Percentiles rank a stretch among this genome's conserved stretches.
phyloP scores from a whole-genome alignment of 495 filamentous ascomycete genomes.

The Xylaria castorea region DNA sequence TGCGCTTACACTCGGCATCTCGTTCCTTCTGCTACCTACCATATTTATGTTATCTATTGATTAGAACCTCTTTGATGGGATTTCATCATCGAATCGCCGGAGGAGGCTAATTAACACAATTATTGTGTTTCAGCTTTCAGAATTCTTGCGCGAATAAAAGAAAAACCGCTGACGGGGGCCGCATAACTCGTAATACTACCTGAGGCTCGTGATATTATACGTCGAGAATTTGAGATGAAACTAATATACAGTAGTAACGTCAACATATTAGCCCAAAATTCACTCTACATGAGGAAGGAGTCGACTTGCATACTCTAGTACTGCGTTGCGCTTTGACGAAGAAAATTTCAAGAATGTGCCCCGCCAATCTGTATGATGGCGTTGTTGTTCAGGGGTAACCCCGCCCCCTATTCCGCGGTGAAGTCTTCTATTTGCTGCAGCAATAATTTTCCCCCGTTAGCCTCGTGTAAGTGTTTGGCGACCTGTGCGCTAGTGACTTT shows the following conservation, averaged over 20 bases:
- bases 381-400: not conserved
- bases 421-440: not conserved
- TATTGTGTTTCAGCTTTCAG: not conserved
- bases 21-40: not conserved
- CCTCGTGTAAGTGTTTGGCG: not conserved
- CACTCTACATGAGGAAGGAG: not conserved
- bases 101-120: not conserved
- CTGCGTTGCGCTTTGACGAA: not conserved
- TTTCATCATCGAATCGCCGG: not conserved
- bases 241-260: too few species aligned
- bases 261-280: not conserved
- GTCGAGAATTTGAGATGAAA: too few species aligned
- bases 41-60: not conserved
- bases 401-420: not conserved
- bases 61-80: not conserved
- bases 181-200: not conserved
- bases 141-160: too few species aligned
- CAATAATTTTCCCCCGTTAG: not conserved
- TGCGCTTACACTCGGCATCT: not conserved
- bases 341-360: not conserved
- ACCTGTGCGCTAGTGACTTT: not conserved
- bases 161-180: not conserved
- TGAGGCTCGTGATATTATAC: too few species aligned
- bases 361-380: not conserved
- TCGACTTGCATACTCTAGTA: not conserved